Evolutionary conservation across 2,329 filamentous ascomycete genomes (phyloP).

Genomic region (Microdochium bolleyi): DNA sequence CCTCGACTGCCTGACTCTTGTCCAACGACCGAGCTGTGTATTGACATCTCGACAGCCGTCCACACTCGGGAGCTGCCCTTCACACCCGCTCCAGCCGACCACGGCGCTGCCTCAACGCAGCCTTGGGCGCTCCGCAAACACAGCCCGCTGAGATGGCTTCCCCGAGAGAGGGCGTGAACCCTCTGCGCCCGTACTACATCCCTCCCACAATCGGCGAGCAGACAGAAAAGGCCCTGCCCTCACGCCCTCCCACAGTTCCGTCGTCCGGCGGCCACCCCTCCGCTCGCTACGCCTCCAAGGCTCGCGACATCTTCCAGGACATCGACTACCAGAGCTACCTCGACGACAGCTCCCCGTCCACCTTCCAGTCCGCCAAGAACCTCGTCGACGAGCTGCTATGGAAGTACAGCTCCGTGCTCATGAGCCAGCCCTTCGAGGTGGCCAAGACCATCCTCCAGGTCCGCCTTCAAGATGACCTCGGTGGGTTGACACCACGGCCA

Average conservation of each 20-base stretch:
- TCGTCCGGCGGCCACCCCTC: slow-evolving; percentile 12
- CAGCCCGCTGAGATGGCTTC: slow-evolving; percentile 30
- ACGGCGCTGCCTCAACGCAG: slow-evolving; percentile 19
- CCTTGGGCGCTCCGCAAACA: slow-evolving; percentile 11
- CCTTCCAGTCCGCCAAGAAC: slow-evolving; percentile 66
- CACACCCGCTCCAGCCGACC: slow-evolving; percentile 13
- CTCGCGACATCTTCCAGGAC: slow-evolving; percentile 81
- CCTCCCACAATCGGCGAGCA: slow-evolving; percentile 47
- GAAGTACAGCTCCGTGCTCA: slow-evolving; percentile 83
- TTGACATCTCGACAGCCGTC: too few relatives aligned
- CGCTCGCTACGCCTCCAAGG: slow-evolving; percentile 47
- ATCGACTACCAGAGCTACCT: slow-evolving; percentile 89
- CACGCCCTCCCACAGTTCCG: slow-evolving; percentile 32
- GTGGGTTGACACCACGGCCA: slow-evolving; percentile 19
- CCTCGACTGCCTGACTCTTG: too few relatives aligned
- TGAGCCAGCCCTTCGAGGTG: slow-evolving; percentile 94
- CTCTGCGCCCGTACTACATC: slow-evolving; percentile 63
- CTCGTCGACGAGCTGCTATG: slow-evolving; percentile 79
- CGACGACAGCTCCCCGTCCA: slow-evolving; percentile 65
- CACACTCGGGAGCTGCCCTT: too few relatives aligned
- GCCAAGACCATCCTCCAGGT: slow-evolving; percentile 90
- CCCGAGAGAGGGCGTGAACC: slow-evolving; percentile 45
- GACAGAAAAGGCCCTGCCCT: slow-evolving; percentile 24
- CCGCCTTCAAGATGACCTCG: slow-evolving; percentile 45
- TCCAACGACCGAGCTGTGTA: too few relatives aligned